Base-by-base conservation (phyloP, 768 basidiomycete genomes). In the Amanita phalloides region DNA sequence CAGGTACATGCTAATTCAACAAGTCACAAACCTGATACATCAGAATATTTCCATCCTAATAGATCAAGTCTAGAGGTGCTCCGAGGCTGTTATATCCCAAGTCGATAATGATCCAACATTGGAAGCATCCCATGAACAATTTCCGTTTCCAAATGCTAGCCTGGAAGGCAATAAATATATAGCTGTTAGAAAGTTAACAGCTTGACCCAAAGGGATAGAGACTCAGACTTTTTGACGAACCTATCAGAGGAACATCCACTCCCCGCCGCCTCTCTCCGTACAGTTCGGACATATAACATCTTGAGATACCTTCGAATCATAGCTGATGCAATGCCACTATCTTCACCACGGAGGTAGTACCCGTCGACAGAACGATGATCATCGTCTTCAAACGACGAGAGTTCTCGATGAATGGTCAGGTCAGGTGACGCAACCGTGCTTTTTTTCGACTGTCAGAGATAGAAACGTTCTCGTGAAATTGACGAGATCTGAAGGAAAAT, bases 401-500 rank as follows among this genome's bases (percentile, higher is more conserved):
- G 17, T 17, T 25, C 25, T 25, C 25, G 60, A 17, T 58, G 47
- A 69, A 65, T 26, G 68, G 41, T 3, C 17, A 17, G 17, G 17
- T 17, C 17, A 17, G 17, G 17, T 72, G 72, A 3, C 67, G 61
- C 39, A 75, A 60, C 74, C 73, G 74, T 58, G 71, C 73, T 5
- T 65, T 23, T 66, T 66, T 17, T 59, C 58, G 17, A 51, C 61
- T 28, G 32, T 56, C 9, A 78, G 74, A 36, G 76, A 66, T 25
- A 80, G 64, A 42, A 79, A 57, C 3, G 69, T 67, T 49, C 71
- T 69, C 66, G 74, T 74, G 43, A 76, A 47, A 5, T 58, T 71
- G 13, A 61, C 60, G 6, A 76, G 61, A 56, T 80, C 79, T 1
- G 68, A 9, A 80, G 62, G 0, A 77, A 78, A 54, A 71, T 68